Evolutionary conservation across 2,329 filamentous ascomycete species (phyloP).

Genomic region (Ophiocordyceps camponoti-leonardi): DNA sequence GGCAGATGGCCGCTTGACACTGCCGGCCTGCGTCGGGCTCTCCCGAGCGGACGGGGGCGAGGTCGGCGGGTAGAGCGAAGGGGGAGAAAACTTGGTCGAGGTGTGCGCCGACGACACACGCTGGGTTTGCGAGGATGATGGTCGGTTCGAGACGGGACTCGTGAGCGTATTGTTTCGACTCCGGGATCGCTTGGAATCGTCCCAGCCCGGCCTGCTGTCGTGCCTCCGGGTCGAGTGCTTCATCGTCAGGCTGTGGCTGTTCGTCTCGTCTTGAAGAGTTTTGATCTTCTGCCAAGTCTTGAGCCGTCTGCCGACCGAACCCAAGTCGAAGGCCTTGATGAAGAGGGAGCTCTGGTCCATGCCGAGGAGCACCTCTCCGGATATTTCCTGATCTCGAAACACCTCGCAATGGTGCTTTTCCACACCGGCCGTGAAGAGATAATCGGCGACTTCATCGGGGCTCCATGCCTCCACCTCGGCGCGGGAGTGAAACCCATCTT

Average conservation of each 20-base stretch:
- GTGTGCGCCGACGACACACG: slow-evolving; percentile 32
- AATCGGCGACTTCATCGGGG: slow-evolving; percentile 70
- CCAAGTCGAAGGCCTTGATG: slow-evolving; percentile 87
- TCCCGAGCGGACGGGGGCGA: slow-evolving; percentile 23
- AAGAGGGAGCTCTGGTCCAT: slow-evolving; percentile 95
- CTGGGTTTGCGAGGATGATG: slow-evolving; percentile 27
- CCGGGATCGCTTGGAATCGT: slow-evolving; percentile 30
- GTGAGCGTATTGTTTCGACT: slow-evolving; percentile 43
- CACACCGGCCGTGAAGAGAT: slow-evolving; percentile 69
- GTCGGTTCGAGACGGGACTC: slow-evolving; percentile 25
- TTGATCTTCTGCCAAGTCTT: slow-evolving; percentile 98
- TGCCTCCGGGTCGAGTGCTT: slow-evolving; percentile 38
- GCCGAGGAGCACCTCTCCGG: slow-evolving; percentile 77
- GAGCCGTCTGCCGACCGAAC: slow-evolving; percentile 72
- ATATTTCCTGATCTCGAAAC: slow-evolving; percentile 90
- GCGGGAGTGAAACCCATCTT: slow-evolving; percentile 49
- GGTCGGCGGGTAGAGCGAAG: slow-evolving; percentile 21
- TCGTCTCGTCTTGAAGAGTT: slow-evolving; percentile 73
- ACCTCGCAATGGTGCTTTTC: slow-evolving; percentile 85
- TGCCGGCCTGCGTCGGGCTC: slow-evolving; percentile 26
- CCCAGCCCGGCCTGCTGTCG: slow-evolving; percentile 40
- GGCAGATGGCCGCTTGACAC: slow-evolving; percentile 53
- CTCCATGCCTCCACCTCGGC: slow-evolving; percentile 68
- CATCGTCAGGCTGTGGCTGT: slow-evolving; percentile 24
- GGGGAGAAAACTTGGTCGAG: slow-evolving; percentile 25